Percentiles rank a stretch among this genome's conserved stretches.
Evolutionary conservation across 2,329 filamentous ascomycete genomes (phyloP).

Genomic region (Aspergillus sp.): DNA sequence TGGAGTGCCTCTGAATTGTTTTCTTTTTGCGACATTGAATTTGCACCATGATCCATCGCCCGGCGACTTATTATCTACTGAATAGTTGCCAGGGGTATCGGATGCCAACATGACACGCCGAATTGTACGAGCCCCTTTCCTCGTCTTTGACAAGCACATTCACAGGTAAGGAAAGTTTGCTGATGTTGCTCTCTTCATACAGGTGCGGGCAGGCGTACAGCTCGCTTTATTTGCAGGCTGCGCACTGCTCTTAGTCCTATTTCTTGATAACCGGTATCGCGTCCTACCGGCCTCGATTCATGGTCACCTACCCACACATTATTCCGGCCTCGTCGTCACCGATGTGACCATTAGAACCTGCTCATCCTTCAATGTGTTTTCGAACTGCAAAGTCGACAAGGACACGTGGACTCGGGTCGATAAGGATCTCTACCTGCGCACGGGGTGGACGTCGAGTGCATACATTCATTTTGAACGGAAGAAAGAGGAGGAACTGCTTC

Average conservation of each 20-base stretch:
- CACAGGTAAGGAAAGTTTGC: background rate
- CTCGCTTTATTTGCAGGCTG: conserved; percentile 59
- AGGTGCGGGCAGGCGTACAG: conserved; percentile 65
- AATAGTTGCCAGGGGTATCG: conserved; percentile 24
- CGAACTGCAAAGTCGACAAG: conserved; percentile 66
- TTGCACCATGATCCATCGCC: conserved; percentile 28
- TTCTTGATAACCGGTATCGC: conserved; percentile 82
- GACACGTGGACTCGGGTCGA: conserved; percentile 75
- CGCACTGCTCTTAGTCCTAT: conserved; percentile 64
- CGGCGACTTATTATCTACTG: conserved; percentile 19
- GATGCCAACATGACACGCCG: conserved; percentile 37
- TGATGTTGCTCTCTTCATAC: background rate
- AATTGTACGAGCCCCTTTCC: conserved; percentile 26
- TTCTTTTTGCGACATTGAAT: conserved; percentile 8
- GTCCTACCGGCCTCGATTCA: conserved; percentile 81
- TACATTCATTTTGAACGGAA: conserved; percentile 78
- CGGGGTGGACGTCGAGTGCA: conserved; percentile 66
- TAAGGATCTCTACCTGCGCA: conserved; percentile 78
- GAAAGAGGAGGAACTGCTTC: conserved; percentile 72
- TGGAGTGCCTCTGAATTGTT: conserved; percentile 12
- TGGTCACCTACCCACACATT: conserved; percentile 77
- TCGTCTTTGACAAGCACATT: background rate
- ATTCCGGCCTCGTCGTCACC: conserved; percentile 76
- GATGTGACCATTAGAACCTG: conserved; percentile 75
- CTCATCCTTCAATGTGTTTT: conserved; percentile 65